These are phyloP conservation scores for Trichoderma sp. DNA, from an alignment of 2,329 filamentous ascomycete species.

Conservation along the genomic window DNA sequence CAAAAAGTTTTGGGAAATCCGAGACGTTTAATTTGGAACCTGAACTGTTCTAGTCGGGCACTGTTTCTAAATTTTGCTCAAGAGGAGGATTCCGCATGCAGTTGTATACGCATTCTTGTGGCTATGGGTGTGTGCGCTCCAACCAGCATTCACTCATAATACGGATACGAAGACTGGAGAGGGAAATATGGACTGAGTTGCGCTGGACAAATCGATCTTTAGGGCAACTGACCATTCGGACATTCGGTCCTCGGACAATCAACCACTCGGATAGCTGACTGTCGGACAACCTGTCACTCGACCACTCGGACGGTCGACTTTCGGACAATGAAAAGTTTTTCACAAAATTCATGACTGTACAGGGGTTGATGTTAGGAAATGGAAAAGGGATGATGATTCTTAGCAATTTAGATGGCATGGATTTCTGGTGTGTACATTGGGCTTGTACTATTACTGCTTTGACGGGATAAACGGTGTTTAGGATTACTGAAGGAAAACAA, in stretches of 20 bases:
- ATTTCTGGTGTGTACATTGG: neutral
- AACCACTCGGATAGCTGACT: no score
- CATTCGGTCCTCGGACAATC: no score
- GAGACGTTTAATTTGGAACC: neutral
- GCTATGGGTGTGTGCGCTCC: no score
- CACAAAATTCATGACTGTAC: neutral
- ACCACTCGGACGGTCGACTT: neutral
- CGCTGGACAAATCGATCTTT: no score
- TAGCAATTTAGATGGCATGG: neutral
- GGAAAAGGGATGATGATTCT: neutral
- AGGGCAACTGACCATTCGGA: no score
- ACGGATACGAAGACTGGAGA: neutral
- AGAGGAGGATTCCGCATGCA: no score
- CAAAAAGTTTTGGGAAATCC: neutral
- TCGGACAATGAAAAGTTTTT: neutral
- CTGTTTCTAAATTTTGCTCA: neutral
- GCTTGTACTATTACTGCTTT: neutral
- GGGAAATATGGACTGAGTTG: neutral
- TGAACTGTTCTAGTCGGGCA: neutral
- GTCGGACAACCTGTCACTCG: no score
- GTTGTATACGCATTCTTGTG: no score
- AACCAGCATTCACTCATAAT: no score
- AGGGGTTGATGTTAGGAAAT: neutral
- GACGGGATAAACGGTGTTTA: neutral
- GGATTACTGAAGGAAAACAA: no score